Conservation (phyloP, 306 rosid species). For the Acacia acuminata region DNA sequence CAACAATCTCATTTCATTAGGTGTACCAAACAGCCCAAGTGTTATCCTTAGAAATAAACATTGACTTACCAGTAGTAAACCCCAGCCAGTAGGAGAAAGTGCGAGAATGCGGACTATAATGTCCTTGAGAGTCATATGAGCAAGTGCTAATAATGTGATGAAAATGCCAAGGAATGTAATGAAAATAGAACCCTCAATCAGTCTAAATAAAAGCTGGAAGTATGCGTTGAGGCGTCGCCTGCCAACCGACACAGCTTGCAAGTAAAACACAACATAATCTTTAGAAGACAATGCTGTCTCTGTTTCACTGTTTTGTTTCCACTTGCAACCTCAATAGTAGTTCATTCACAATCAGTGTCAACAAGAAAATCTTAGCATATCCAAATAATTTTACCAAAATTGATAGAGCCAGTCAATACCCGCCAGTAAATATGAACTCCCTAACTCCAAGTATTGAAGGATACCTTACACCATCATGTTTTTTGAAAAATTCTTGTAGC, state of each 20-base stretch:
- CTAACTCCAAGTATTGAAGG: conserved; percentile 97
- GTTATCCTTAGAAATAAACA: background rate
- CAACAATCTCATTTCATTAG: background rate
- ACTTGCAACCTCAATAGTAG: too few relatives aligned
- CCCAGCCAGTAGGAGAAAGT: conserved; percentile 98
- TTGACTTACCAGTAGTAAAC: conserved; percentile 77
- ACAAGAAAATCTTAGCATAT: conserved; percentile 45
- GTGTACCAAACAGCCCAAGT: background rate
- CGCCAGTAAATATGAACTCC: conserved; percentile 97
- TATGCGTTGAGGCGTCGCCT: too few relatives aligned
- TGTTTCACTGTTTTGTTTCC: too few relatives aligned
- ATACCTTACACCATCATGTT: conserved; percentile 62
- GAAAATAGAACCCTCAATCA: conserved; percentile 68
- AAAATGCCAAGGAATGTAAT: conserved; percentile 56
- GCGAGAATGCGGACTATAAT: conserved; percentile 77
- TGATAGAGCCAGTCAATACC: conserved; percentile 49
- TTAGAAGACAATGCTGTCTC: too few relatives aligned
- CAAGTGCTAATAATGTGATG: conserved; percentile 63
- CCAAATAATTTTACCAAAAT: conserved; percentile 25
- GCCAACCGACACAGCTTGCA: too few relatives aligned
- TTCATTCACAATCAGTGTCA: too few relatives aligned
- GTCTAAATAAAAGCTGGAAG: conserved; percentile 79
- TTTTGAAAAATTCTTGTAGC: conserved; percentile 77
- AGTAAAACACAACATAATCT: conserved; percentile 30
- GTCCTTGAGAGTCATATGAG: conserved; percentile 67